Base-by-base conservation (phyloP, 345 rosid species). In the Eucalyptus polyanthemos region DNA sequence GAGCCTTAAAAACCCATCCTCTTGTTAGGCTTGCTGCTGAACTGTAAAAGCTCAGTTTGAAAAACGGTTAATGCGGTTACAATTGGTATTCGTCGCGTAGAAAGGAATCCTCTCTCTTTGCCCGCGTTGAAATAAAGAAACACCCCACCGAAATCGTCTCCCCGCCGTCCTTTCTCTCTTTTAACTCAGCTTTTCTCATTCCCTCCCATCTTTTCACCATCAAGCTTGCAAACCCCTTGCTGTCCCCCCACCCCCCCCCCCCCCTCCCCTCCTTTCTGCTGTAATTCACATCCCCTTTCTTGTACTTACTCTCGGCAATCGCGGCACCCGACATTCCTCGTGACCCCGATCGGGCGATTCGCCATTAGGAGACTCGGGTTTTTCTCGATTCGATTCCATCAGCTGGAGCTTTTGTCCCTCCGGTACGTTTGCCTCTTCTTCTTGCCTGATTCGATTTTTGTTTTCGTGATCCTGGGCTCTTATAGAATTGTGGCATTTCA, bases 61-160 rank as follows among this genome's bases (percentile, higher is more conserved):
- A 76, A 76, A 76, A 76, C 83, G 27, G 83, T 76, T 76, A 76
- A 76, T 76, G 83, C 83, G 83, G 83, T 76, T 76, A 76, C 47
- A 22, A 40, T 40, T 37, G 24, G 22, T 22, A 12, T 25, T 25
- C 37, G 42, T 86, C 42, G 27, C 14, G 6, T n/a, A 1, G 53
- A 56, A 53, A 12, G 37, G 51, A 86, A 17, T 11, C 83, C 83
- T 40, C 47, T 72, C 81, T 37, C 83, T 87, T 45, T 87, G 29
- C 81, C 81, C n/a, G 89, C 86, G 86, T 34, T 11, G 60, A 83
- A 88, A 49, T 53, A 11, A 50, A 80, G 80, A 17, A 72, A 72
- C 44, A 72, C 42, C 56, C 17, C 87, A 81, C 90, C 92, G 93
- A 81, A 67, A 86, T 88, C 87, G 51, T 86, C 92, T 90, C 90